Evolutionary conservation across 2,329 filamentous ascomycete genomes (phyloP).

Genomic region (Exophiala oligosperma): DNA sequence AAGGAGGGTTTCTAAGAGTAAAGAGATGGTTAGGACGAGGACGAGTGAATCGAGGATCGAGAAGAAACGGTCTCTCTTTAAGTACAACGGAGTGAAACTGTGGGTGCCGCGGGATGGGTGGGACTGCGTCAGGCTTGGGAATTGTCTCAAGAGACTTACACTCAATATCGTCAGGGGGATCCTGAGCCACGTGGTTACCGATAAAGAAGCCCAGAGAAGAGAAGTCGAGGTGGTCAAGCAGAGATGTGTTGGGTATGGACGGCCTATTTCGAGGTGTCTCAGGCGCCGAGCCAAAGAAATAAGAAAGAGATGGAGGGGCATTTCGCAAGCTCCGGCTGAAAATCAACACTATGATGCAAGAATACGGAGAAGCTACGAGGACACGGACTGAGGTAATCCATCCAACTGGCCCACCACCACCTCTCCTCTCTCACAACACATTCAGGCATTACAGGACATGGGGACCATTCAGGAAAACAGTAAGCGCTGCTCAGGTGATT

Average conservation of each 20-base stretch:
- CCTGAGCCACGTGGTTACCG: neutral
- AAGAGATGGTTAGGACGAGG: neutral
- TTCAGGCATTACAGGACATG: neutral
- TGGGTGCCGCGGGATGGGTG: neutral
- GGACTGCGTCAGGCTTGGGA: neutral
- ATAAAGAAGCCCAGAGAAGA: no score
- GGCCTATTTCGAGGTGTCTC: no score
- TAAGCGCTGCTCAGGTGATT: conserved; percentile 23
- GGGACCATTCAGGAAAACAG: neutral
- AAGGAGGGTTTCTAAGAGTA: neutral
- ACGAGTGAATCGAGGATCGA: neutral
- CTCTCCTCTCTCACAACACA: neutral
- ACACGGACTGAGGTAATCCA: neutral
- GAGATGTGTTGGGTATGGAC: neutral
- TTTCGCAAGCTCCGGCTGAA: neutral
- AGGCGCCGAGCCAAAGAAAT: neutral
- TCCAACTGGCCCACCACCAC: conserved; percentile 4
- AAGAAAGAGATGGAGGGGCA: conserved; percentile 4
- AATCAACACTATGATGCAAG: conserved; percentile 1
- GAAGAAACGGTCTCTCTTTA: neutral
- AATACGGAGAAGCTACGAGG: no score
- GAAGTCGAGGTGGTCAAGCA: conserved; percentile 3
- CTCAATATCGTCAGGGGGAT: no score
- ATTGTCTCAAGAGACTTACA: neutral
- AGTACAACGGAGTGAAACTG: conserved; percentile 1